phyloP scores from a whole-genome alignment of 2,329 filamentous ascomycete species.

The Alternaria triticimaculans region DNA sequence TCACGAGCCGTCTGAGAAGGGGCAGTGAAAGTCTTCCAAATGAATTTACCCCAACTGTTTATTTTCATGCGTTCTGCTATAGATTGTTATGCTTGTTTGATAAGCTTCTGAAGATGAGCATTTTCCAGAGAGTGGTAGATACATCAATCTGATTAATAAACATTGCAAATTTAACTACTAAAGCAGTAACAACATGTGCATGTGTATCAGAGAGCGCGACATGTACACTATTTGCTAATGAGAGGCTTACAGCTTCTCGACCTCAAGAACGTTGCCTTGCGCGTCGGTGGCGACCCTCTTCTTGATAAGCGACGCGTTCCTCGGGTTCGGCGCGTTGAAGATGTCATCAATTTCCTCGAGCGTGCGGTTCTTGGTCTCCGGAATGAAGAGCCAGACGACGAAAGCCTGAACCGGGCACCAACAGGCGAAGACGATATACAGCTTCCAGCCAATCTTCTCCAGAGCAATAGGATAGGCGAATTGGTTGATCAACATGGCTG shows the following conservation, averaged over 20 bases:
- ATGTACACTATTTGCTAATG: not conserved
- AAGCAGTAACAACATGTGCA: not conserved
- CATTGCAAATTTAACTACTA: not conserved
- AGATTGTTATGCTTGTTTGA: not conserved
- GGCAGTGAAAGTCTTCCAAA: not conserved
- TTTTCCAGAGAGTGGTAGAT: not conserved
- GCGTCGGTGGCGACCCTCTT: constrained; percentile 31
- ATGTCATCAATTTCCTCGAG: constrained; percentile 36
- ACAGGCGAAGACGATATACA: constrained; percentile 33
- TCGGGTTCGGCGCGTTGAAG: constrained; percentile 30
- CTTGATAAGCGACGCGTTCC: constrained; percentile 31
- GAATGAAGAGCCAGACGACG: constrained; percentile 30
- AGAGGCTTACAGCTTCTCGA: constrained; percentile 30
- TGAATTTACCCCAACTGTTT: not conserved
- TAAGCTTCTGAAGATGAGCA: not conserved
- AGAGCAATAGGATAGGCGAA: constrained; percentile 39
- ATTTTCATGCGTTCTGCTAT: not conserved
- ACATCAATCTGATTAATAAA: not conserved
- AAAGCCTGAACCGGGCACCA: constrained; percentile 29
- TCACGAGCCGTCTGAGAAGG: not conserved
- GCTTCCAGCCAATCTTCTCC: constrained; percentile 29
- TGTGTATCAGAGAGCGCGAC: not conserved
- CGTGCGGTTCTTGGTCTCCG: constrained; percentile 38
- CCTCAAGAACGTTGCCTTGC: constrained; percentile 27
- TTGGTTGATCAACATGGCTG: constrained; percentile 37